Evolutionary conservation across 495 filamentous ascomycete species (phyloP).

Genomic region (Hyaloscypha variabilis): DNA sequence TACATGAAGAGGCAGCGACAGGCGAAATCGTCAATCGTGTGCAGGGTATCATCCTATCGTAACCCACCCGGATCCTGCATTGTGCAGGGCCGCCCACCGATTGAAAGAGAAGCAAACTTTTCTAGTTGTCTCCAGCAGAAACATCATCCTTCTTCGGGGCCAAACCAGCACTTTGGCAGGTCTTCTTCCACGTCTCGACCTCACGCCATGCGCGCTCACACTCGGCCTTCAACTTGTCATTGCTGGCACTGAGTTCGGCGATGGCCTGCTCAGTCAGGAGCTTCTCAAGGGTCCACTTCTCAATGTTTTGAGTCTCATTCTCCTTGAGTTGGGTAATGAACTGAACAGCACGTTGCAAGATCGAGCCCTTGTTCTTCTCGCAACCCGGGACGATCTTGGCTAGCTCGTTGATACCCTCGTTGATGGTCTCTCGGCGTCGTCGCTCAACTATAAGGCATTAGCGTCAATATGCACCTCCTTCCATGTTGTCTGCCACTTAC

Average conservation of each 20-base stretch:
- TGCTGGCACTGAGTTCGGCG: slow-evolving; percentile 80
- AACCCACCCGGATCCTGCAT: slow-evolving; percentile 20
- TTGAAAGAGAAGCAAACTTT: slow-evolving; percentile 18
- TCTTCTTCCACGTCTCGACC: slow-evolving; percentile 81
- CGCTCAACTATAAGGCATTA: slow-evolving; percentile 73
- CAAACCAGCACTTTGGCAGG: slow-evolving; percentile 75
- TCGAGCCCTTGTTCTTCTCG: slow-evolving; percentile 98
- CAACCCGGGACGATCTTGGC: slow-evolving; percentile 97
- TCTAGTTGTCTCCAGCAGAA: slow-evolving; percentile 25
- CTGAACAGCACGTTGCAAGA: slow-evolving; percentile 88
- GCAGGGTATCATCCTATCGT: slow-evolving; percentile 30
- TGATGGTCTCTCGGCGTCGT: slow-evolving; percentile 96
- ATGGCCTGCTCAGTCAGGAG: slow-evolving; percentile 94
- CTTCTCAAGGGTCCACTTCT: slow-evolving; percentile 97
- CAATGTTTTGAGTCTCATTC: slow-evolving; percentile 88
- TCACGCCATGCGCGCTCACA: slow-evolving; percentile 74
- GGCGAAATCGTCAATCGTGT: slow-evolving; percentile 32
- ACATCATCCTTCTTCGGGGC: slow-evolving; percentile 34
- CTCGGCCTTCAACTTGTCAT: slow-evolving; percentile 87
- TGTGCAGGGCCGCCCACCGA: slow-evolving; percentile 27
- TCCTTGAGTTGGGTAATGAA: slow-evolving; percentile 95
- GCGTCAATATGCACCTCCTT: background rate
- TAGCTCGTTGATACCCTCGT: slow-evolving; percentile 98
- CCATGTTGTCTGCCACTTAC: slow-evolving; percentile 48
- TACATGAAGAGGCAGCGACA: slow-evolving; percentile 31